phyloP scores from a whole-genome alignment of 2,329 filamentous ascomycete species.

The Pseudogymnoascus sp. region DNA sequence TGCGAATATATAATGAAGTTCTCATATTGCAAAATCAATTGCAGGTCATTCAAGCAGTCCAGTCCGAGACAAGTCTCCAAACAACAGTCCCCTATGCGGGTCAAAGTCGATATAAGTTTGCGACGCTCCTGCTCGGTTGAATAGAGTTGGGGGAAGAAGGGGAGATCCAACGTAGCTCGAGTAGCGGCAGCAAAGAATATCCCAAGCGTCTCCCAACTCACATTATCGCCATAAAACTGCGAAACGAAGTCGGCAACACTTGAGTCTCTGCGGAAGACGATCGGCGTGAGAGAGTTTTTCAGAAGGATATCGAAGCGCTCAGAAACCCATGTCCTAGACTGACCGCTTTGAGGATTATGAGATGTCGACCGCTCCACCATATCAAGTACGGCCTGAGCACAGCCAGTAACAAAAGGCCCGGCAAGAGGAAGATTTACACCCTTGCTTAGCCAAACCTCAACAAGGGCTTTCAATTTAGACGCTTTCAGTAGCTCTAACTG shows the following conservation, averaged over 20 bases:
- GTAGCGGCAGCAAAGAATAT: conserved; percentile 14
- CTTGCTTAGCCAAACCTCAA: conserved; percentile 6
- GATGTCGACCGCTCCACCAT: neutral
- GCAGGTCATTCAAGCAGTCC: conserved; percentile 38
- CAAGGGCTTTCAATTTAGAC: neutral
- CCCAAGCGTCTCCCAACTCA: conserved; percentile 16
- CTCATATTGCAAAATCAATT: conserved; percentile 41
- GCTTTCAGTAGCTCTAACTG: neutral
- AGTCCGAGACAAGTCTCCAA: conserved; percentile 24
- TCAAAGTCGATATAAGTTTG: conserved; percentile 19
- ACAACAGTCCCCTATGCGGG: conserved; percentile 22
- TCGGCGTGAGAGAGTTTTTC: neutral
- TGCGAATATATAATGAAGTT: conserved; percentile 41
- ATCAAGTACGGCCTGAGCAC: conserved; percentile 5
- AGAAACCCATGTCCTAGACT: neutral
- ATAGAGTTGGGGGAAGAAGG: conserved; percentile 15
- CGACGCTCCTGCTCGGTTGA: conserved; percentile 18
- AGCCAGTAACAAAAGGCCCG: conserved; percentile 2
- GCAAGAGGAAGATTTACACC: conserved; percentile 12
- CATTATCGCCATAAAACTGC: conserved; percentile 8
- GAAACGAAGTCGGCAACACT: neutral
- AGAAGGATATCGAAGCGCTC: neutral
- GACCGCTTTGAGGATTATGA: neutral
- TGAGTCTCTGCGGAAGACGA: neutral
- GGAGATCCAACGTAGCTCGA: conserved; percentile 22